These are phyloP conservation scores for Agaricus subrufescens DNA, from an alignment of 768 basidiomycete species.

Conservation along the genomic window DNA sequence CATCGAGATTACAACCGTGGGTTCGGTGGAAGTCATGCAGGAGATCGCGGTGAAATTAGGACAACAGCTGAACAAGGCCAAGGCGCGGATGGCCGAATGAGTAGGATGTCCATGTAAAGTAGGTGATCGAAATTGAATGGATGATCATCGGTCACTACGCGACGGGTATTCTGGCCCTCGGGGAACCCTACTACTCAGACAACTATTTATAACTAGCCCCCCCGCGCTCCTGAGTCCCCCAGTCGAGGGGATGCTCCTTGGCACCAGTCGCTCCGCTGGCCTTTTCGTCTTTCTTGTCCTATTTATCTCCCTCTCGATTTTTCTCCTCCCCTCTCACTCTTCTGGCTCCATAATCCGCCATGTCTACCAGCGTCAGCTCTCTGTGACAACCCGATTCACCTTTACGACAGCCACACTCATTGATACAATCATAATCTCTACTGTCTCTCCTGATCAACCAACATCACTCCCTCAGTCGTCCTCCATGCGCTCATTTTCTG, in stretches of 20 bases:
- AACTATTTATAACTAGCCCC: not conserved
- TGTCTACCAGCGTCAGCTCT: not conserved
- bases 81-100: not conserved
- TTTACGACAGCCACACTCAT: not conserved
- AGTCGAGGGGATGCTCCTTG: not conserved
- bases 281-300: not conserved
- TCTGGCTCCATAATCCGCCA: not conserved
- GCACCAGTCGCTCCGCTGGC: not conserved
- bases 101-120: not conserved
- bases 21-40: slow-evolving; percentile 8
- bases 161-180: not conserved
- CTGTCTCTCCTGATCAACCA: not conserved
- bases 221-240: not conserved
- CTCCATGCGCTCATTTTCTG: not conserved
- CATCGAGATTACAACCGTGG: slow-evolving; percentile 25
- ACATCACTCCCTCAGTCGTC: too few species aligned
- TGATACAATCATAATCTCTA: not conserved
- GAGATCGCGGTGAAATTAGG: slow-evolving; percentile 2
- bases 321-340: not conserved
- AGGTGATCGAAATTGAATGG: too few species aligned
- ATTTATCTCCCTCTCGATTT: not conserved
- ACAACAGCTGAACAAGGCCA: not conserved
- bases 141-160: not conserved
- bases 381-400: not conserved
- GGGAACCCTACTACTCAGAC: not conserved